Conservation (phyloP, 345 rosid species). For the Bruguiera gymnorhiza region DNA sequence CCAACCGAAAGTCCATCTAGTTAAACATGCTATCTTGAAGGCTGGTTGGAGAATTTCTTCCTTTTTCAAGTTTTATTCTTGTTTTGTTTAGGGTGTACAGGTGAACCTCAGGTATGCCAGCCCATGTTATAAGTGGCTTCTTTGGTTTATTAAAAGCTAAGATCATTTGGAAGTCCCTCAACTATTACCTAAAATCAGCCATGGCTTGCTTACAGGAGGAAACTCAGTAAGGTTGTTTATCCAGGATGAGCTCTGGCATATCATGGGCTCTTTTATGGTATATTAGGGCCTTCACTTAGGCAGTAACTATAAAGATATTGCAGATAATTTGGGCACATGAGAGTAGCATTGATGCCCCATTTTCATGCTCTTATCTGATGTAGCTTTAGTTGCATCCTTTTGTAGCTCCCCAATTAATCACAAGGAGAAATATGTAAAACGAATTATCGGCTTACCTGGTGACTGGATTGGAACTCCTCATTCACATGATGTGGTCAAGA, state of each 20-base stretch:
- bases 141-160: background rate
- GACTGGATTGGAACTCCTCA: slow-evolving; percentile 64
- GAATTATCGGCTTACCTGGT: slow-evolving; percentile 88
- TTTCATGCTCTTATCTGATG: slow-evolving; percentile 19
- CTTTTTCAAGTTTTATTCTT: background rate
- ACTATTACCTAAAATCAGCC: background rate
- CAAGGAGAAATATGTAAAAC: slow-evolving; percentile 71
- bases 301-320: background rate
- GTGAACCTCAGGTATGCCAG: background rate
- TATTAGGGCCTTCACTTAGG: background rate
- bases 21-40: background rate
- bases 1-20: background rate
- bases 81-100: background rate
- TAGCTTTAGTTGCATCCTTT: slow-evolving; percentile 18
- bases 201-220: background rate
- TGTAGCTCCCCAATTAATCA: slow-evolving; percentile 69
- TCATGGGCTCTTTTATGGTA: background rate
- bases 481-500: slow-evolving; percentile 49
- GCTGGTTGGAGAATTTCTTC: background rate
- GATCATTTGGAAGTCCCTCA: background rate
- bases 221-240: background rate
- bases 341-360: background rate
- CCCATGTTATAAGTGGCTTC: background rate
- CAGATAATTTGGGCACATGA: background rate
- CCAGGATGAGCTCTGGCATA: background rate